Base-by-base conservation (phyloP, 2,329 filamentous ascomycete genomes). In the Talaromyces rugulosus region DNA sequence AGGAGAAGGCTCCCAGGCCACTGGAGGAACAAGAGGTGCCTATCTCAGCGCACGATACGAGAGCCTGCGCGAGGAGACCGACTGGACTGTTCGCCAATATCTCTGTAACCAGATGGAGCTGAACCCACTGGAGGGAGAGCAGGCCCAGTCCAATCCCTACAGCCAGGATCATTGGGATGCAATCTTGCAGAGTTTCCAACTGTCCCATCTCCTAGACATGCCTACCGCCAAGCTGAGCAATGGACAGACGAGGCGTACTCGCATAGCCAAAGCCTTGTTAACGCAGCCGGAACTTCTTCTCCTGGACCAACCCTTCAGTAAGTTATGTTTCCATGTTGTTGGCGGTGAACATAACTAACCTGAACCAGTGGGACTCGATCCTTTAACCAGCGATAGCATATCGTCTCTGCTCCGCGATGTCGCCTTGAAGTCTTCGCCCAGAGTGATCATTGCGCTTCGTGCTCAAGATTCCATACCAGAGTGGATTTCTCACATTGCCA, bases 11-110 rank as follows among this genome's bases (percentile, higher is more conserved):
- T 82, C 83, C 5, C 71, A 70, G 77, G 81, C 56, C 77, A 73
- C 72, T 64, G 76, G 75, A 12, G 77, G 77, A 14, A 73, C 76
- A 5, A 74, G 86, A n/a, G 89, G 90, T 23, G 88, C 92, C 4
- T 97, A 97, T 72, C 79, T 98, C 18, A 92, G 91, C 63, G 92
- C 92, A 16, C 84, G 95, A 44, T 99, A 98, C 74, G 95, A 99
- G 80, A 93, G 90, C 63, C 82, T 89, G 42, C 84, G 91, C 34
- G 94, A 97, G 76, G 88, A 87, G 59, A 96, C 90, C 1, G 95
- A 98, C 74, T 96, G 94, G 76, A 91, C 89, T 0, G 82, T 98
- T 1, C 78, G 83, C 58, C 88, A 96, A 75, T 98, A 92, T 72
- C 77, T 99, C 18, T 83, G 87, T 14, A 92, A 92, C 0, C 89